Base-by-base conservation (phyloP, 345 rosid genomes). In the Ceriops tagal region DNA sequence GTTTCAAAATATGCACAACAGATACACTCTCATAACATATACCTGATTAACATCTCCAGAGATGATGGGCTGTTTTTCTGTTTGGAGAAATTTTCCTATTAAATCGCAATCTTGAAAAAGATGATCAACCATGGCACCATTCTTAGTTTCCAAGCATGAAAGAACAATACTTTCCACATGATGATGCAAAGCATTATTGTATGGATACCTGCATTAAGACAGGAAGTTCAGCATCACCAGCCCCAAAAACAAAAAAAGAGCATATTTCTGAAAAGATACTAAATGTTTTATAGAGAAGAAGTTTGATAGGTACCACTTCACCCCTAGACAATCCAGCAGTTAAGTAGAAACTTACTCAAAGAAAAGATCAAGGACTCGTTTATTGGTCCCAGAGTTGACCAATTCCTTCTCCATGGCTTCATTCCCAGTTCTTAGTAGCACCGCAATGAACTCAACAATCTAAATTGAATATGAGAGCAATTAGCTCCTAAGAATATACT, bases 401-500 rank as follows among this genome's bases (percentile, higher is more conserved):
- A 96, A 83, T 78, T 92, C 99, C 73, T 70, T 76, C 75, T 89
- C 91, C 20, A 95, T 86, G 73, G 89, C 86, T 83, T 87, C 98
- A 86, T 88, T 89, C 73, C 96, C 81, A 61, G 87, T 81, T 79
- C 80, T 88, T 74, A 96, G 74, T 66, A 96, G 82, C 79, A 96
- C 90, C n/a, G 91, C 96, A 76, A 92, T 90, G 83, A 92, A 96
- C 86, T 96, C 98, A 68, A 96, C 99, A 68, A 92, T 85, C 99
- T 96, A 81, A 72, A 82, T 78, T 53, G 3, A 68, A 57, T 10
- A 35, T 2, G 1, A 10, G 5, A 62, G 15, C 43, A 31, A 39
- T 55, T 57, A 71, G 37, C 37, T 32, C n/a, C 16, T 60, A 43
- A 35, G 51, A 58, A 34, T 15, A 20, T n/a, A 13, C 49, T 43